Base-by-base conservation (phyloP, 2,329 filamentous ascomycete species). In the Botrytis squamosa region DNA sequence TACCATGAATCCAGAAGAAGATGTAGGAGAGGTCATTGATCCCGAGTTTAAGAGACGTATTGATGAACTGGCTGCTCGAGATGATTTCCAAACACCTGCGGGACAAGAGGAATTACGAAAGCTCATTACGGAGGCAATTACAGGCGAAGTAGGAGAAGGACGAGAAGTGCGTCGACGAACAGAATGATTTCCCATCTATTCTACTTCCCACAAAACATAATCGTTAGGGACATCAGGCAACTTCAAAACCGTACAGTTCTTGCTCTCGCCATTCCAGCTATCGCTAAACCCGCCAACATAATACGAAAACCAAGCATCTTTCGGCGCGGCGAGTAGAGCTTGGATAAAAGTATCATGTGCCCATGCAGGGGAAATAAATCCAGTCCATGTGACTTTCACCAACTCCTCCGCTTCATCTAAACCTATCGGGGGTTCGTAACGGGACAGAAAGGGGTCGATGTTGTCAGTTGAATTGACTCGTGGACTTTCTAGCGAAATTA, bases 1-100 rank as follows among this genome's bases (percentile, higher is more conserved):
- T 65, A 92, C 92, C 3, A 90, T 96, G 85, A 86, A 88, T 9
- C 88, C 91, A 77, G 85, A 89, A 63, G 89, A 89, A 20, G 88
- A 88, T 10, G 86, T 85, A 1, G 86, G 86, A 57, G 89, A 91
- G 76, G 88, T 92, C 74, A 88, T 91, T 14, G 94, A 98, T 80
- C 90, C 93, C 1, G 94, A 95, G 77, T 93, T 99, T 77, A 90
- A 92, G 80, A 87, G 92, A 77, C 88, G 93, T 71, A 98, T 99
- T 80, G 94, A 98, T 80, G 92, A 97, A 82, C 84, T 99, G 74
- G 95, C 96, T 3, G 88, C 91, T 52, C 87, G 94, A 59, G 90
- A 92, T 38, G 94, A 98, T 80, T 97, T 98, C 79, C 86, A 95
- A 78, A 92, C 90, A 8, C 90, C 93, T 71, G 89, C 92, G 74